Conservation (phyloP, 2,329 filamentous ascomycete species). For the Trichoderma koningii region DNA sequence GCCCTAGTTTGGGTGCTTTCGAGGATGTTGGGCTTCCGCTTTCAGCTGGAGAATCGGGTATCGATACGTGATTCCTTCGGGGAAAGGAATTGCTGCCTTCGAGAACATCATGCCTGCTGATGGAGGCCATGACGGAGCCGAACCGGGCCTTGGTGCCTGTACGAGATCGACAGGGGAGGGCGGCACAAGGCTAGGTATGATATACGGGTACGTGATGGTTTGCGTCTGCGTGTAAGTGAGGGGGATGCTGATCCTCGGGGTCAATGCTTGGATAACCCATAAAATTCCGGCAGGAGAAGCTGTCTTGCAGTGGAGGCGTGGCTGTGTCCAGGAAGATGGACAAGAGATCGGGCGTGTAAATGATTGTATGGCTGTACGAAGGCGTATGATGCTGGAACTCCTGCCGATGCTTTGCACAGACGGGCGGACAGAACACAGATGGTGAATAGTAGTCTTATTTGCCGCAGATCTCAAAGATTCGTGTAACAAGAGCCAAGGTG, state of each 20-base stretch:
- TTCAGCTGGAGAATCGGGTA: constrained; percentile 23
- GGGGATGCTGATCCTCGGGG: constrained; percentile 9
- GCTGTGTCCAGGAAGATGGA: neutral
- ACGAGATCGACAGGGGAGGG: neutral
- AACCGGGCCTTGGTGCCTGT: constrained; percentile 11
- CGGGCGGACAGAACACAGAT: neutral
- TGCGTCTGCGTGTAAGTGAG: constrained; percentile 12
- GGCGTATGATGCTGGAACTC: constrained; percentile 1
- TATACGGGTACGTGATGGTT: neutral
- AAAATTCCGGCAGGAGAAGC: constrained; percentile 9
- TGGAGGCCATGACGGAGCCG: constrained; percentile 34
- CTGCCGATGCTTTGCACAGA: neutral
- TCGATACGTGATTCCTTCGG: constrained; percentile 1
- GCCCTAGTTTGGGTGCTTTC: constrained; percentile 46
- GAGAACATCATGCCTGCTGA: constrained; percentile 19
- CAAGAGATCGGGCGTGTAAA: constrained; percentile 6
- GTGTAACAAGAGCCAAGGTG: neutral
- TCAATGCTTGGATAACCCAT: constrained; percentile 15
- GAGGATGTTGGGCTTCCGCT: constrained; percentile 40
- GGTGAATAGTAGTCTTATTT: too few species aligned
- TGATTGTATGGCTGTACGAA: neutral
- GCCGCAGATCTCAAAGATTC: neutral
- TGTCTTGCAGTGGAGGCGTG: constrained; percentile 6
- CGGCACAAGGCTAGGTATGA: too few species aligned
- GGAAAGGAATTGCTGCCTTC: constrained; percentile 27